A percentile compares a stretch with the other conserved stretches of the same genome.
These are phyloP conservation scores for Tetracladium marchalianum DNA, from an alignment of 495 filamentous ascomycete genomes.

Conservation along the genomic window DNA sequence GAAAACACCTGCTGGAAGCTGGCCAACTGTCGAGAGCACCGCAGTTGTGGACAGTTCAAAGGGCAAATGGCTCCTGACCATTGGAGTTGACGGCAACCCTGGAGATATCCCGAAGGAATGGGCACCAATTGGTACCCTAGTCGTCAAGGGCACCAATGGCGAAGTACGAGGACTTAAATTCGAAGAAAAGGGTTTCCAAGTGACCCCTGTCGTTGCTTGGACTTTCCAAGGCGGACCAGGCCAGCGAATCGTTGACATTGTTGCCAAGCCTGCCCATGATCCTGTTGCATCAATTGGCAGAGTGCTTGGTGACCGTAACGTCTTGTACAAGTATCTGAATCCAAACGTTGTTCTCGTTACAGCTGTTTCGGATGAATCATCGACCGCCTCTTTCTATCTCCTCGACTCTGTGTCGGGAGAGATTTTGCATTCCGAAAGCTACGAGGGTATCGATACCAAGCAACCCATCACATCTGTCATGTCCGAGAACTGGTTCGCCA, in stretches of 20 bases:
- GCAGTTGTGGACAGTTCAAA: constrained; percentile 40
- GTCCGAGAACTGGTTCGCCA: constrained; percentile 93
- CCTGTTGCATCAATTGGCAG: constrained; percentile 91
- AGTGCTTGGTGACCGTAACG: constrained; percentile 80
- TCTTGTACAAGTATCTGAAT: constrained; percentile 96
- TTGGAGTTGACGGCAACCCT: constrained; percentile 36
- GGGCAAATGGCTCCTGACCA: constrained; percentile 37
- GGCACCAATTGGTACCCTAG: constrained; percentile 40
- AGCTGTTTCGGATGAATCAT: constrained; percentile 46
- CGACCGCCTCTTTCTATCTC: constrained; percentile 61
- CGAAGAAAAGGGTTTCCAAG: constrained; percentile 27
- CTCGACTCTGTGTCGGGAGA: constrained; percentile 80
- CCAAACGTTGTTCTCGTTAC: constrained; percentile 77
- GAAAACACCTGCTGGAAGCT: constrained; percentile 25
- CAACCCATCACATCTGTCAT: constrained; percentile 68
- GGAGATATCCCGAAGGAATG: constrained; percentile 23
- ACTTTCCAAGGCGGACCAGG: constrained; percentile 57
- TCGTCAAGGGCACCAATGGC: constrained; percentile 50
- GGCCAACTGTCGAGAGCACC: constrained; percentile 30
- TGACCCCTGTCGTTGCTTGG: constrained; percentile 54
- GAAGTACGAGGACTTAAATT: constrained; percentile 52
- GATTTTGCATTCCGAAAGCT: constrained; percentile 58
- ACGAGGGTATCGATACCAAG: constrained; percentile 62
- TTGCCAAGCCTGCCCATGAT: constrained; percentile 62
- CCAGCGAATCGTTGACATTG: constrained; percentile 57